Evolutionary conservation across 2,329 filamentous ascomycete genomes (phyloP).

Genomic region (Fusarium chlamydosporum): DNA sequence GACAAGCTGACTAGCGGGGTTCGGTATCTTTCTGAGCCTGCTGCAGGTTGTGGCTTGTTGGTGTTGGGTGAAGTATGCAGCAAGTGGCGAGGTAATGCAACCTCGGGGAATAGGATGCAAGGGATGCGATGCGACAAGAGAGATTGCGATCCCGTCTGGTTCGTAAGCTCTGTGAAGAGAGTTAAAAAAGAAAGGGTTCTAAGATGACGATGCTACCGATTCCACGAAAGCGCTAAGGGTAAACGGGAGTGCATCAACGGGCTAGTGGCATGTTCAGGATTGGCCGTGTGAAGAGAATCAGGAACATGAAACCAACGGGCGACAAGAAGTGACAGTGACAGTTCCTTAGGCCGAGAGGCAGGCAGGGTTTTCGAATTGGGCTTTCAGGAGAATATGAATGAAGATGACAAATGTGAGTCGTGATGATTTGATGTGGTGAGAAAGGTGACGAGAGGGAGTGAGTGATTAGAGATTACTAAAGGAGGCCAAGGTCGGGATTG

Average conservation of each 20-base stretch:
- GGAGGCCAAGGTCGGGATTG: conserved; percentile 1
- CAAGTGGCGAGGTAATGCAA: conserved; percentile 39
- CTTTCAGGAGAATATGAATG: conserved; percentile 1
- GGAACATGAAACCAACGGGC: conserved; percentile 39
- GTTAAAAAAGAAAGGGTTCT: conserved; percentile 10
- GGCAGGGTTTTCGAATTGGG: conserved; percentile 16
- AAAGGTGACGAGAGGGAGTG: background rate
- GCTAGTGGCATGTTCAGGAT: conserved; percentile 43
- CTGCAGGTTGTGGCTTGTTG: conserved; percentile 38
- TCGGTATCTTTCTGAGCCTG: conserved; percentile 30
- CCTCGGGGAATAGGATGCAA: conserved; percentile 23
- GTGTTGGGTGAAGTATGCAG: conserved; percentile 29
- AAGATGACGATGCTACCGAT: conserved; percentile 1
- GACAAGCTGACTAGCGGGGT: conserved; percentile 46
- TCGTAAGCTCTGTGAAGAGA: conserved; percentile 6
- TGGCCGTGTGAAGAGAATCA: conserved; percentile 35
- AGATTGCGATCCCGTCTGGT: conserved; percentile 22
- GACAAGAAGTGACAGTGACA: conserved; percentile 15
- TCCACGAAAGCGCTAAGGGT: conserved; percentile 32
- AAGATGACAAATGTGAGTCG: background rate
- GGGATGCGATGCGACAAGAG: conserved; percentile 37
- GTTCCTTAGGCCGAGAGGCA: conserved; percentile 5
- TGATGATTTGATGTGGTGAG: conserved; percentile 4
- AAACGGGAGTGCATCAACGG: conserved; percentile 39
- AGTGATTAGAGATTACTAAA: conserved; percentile 17